Base-by-base conservation (phyloP, 345 rosid species). In the Xanthoceras sorbifolium region DNA sequence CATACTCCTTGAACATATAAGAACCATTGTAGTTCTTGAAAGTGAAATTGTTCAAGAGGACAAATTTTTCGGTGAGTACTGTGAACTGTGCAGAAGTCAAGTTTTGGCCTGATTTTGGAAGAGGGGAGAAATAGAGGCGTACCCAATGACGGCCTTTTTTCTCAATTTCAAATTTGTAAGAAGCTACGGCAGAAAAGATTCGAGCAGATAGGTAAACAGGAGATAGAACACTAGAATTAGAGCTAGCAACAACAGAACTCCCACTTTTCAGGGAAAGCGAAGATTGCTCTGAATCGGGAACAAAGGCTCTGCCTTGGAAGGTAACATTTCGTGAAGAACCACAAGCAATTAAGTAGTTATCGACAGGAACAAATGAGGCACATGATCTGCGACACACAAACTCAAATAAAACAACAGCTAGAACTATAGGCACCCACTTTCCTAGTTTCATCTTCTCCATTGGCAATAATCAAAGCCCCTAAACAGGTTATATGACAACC, bases 71-170 rank as follows among this genome's bases (percentile, higher is more conserved):
- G 0, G 97, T 82, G 65, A 85, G 89, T 23, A 90, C 97, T 1
- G 94, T 86, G 74, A 92, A 81, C 1, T 86, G 77, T 0, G 92
- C 92, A 64, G 94, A 83, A 34, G 77, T 73, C 85, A 97, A 74
- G 85, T 91, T 86, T 25, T 85, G 88, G 74, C 77, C 82, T 0
- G 92, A 84, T 74, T 67, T 86, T 31, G 88, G 84, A 79, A 91
- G 29, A 23, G 97, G 97, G 50, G 80, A 86, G 76, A 97, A 97
- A 77, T 97, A 93, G 44, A 97, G 97, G 76, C 99, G 97, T 91
- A 97, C 75, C 99, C 99, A 97, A 85, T 93, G 99, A 81, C 92
- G 88, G 5, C 99, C 99, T 69, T 82, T 76, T 75, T 86, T 76
- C 76, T 87, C 70, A 76, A 96, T 90, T 48, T 88, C 71, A 69